Percentiles rank a stretch among this genome's conserved stretches.
These are phyloP conservation scores for Gossypium laxum DNA, from an alignment of 441 rosid species.

Conservation along the genomic window DNA sequence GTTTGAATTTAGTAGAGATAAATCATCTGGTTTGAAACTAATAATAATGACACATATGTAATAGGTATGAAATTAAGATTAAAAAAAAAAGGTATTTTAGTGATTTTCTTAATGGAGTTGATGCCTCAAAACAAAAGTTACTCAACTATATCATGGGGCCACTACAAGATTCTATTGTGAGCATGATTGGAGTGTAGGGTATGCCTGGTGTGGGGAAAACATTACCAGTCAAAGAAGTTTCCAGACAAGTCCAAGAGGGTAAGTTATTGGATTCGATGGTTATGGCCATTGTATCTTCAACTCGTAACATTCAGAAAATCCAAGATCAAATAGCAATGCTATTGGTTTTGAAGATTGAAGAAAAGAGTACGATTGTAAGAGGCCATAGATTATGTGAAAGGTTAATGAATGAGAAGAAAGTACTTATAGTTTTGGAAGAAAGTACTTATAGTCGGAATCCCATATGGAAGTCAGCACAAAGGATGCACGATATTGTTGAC, in stretches of 20 bases:
- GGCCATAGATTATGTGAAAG: neutral
- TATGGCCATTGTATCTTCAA: neutral
- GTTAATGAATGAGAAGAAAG: neutral
- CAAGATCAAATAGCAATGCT: neutral
- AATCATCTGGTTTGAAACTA: no score
- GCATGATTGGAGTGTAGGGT: neutral
- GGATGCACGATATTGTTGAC: neutral
- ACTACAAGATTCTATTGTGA: neutral
- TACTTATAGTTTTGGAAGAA: neutral
- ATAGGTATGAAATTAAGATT: no score
- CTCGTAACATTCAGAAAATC: neutral
- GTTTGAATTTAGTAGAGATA: no score
- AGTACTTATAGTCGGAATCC: neutral
- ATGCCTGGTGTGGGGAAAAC: constrained; percentile 1
- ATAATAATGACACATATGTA: no score
- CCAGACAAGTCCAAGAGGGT: neutral
- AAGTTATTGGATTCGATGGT: neutral
- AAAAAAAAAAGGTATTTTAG: no score
- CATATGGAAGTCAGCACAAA: neutral
- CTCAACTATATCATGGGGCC: neutral
- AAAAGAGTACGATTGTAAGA: neutral
- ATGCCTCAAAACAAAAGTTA: neutral
- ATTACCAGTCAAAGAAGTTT: neutral
- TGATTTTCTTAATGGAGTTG: no score
- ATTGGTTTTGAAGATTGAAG: neutral